These are phyloP conservation scores for Thelonectria rubi DNA, from an alignment of 2,329 filamentous ascomycete species.

Conservation along the genomic window DNA sequence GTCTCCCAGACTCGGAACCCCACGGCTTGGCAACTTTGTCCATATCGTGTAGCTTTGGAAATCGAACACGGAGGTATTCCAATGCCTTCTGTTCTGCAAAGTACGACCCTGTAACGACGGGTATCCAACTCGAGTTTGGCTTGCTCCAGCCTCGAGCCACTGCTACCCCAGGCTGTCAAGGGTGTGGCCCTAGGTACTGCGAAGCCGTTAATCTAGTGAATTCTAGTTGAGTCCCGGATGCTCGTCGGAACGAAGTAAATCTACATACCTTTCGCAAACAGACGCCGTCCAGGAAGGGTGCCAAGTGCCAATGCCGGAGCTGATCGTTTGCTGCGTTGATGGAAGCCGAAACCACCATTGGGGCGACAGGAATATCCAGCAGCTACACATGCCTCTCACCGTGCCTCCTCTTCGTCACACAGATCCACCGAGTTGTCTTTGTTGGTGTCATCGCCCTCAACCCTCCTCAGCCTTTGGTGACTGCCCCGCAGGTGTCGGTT, in stretches of 20 bases:
- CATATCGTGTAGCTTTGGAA: no score
- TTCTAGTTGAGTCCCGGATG: background rate
- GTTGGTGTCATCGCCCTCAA: conserved; percentile 22
- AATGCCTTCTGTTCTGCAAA: no score
- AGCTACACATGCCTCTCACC: conserved; percentile 2
- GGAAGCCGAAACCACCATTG: no score
- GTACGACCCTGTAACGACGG: no score
- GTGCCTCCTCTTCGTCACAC: conserved; percentile 29
- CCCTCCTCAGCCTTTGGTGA: conserved; percentile 16
- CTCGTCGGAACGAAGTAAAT: conserved; percentile 6
- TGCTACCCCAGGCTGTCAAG: no score
- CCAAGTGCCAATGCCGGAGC: conserved; percentile 8
- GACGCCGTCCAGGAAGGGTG: conserved; percentile 8
- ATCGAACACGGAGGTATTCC: no score
- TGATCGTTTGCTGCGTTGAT: background rate
- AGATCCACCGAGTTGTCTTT: conserved; percentile 36
- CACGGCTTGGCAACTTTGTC: no score
- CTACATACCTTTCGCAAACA: conserved; percentile 5
- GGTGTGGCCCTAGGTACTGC: no score
- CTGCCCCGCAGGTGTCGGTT: conserved; percentile 21
- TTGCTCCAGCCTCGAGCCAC: no score
- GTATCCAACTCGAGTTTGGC: no score
- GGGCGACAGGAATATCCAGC: background rate
- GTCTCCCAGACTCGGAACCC: no score
- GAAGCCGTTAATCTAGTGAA: background rate